phyloP scores from a whole-genome alignment of 768 basidiomycete species.

The Mycena haematopus region DNA sequence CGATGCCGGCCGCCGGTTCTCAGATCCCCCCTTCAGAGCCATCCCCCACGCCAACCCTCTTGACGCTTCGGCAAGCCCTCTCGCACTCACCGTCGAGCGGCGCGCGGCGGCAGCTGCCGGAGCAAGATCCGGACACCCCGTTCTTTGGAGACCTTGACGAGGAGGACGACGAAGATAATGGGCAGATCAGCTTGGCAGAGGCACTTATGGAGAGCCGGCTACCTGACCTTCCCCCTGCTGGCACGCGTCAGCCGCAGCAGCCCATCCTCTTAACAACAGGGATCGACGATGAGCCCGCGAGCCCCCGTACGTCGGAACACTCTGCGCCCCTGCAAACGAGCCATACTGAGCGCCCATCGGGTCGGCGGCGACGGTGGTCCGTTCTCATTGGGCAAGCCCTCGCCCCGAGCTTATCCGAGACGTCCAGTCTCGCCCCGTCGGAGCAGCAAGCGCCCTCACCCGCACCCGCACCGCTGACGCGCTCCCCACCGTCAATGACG shows the following conservation, averaged over 20 bases:
- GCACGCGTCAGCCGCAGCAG: conserved; percentile 68
- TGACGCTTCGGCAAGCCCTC: conserved; percentile 71
- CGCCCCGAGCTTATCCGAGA: conserved; percentile 28
- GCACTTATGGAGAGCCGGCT: conserved; percentile 81
- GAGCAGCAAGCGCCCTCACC: conserved; percentile 39
- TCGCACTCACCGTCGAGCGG: conserved; percentile 49
- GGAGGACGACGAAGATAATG: conserved; percentile 66
- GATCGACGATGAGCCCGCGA: conserved; percentile 52
- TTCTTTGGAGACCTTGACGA: conserved; percentile 57
- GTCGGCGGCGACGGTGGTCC: conserved; percentile 75
- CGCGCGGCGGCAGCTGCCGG: conserved; percentile 26
- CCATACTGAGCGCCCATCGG: conserved; percentile 41
- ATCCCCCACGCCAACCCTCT: conserved; percentile 66
- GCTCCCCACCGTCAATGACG: conserved; percentile 30
- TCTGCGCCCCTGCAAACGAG: conserved; percentile 38
- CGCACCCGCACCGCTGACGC: conserved; percentile 37
- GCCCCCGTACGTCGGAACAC: conserved; percentile 57
- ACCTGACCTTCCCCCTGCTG: conserved; percentile 75
- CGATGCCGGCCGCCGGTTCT: conserved; percentile 36
- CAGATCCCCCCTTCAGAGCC: conserved; percentile 50
- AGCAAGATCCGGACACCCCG: conserved; percentile 46
- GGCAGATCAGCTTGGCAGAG: conserved; percentile 74
- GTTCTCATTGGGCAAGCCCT: conserved; percentile 56
- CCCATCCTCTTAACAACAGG: conserved; percentile 62
- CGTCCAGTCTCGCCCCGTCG: conserved; percentile 36